phyloP scores from a whole-genome alignment of 768 basidiomycete genomes.

The Mycena kentingensis region DNA sequence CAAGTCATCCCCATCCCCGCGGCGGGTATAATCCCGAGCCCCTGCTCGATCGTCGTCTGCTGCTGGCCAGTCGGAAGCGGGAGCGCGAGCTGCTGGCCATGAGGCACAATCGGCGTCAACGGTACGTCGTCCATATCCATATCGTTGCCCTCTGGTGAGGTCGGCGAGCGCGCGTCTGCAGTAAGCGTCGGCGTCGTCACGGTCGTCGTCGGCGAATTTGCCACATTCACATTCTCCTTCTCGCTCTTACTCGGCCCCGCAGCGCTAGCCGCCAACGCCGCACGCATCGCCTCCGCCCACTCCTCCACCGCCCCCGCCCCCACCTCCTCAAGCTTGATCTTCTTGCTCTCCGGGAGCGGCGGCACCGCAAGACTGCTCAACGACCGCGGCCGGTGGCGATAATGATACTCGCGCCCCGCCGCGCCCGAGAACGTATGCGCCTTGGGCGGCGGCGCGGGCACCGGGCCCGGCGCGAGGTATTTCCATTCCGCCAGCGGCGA shows the following conservation, averaged over 20 bases:
- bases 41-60: constrained; percentile 39
- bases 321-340: constrained; percentile 35
- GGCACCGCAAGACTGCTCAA: neutral
- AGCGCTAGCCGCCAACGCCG: constrained; percentile 29
- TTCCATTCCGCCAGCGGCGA: constrained; percentile 44
- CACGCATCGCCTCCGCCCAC: constrained; percentile 46
- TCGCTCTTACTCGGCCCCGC: neutral
- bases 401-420: constrained; percentile 33
- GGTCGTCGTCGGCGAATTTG: constrained; percentile 15
- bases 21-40: constrained; percentile 35
- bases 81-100: neutral
- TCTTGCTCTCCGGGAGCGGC: constrained; percentile 24
- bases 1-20: constrained; percentile 46
- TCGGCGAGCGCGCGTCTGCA: constrained; percentile 11
- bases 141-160: constrained; percentile 8
- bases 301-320: constrained; percentile 38
- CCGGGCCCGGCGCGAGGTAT: constrained; percentile 33
- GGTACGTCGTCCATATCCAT: neutral
- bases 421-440: constrained; percentile 18
- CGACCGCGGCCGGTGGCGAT: constrained; percentile 10
- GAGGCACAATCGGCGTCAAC: neutral
- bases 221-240: constrained; percentile 2
- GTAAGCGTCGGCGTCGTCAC: constrained; percentile 10
- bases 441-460: constrained; percentile 26
- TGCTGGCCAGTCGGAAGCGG: constrained; percentile 31